Base-by-base conservation (phyloP, 768 basidiomycete species). In the Calocera viscosa region DNA sequence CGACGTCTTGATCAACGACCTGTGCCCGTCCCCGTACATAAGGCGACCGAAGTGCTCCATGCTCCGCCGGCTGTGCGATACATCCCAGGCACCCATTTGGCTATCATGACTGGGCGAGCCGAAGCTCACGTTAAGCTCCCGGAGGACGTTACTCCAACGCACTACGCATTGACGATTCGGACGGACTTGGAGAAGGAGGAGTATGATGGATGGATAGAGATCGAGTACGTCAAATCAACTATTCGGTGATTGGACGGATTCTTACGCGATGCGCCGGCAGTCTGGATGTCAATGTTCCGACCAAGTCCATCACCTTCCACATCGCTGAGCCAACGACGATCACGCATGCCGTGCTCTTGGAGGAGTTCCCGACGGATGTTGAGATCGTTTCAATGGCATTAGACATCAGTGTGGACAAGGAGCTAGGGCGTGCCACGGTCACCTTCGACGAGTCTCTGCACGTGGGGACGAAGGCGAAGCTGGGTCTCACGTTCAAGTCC, bases 141-240 rank as follows among this genome's bases (percentile, higher is more conserved):
- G 16, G 67, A 67, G 32, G 65, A 65, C 26, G 65, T 72, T 64
- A 64, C 53, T 33, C 71, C 72, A 16, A 72, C 75, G 67, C 75
- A 76, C 71, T 78, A 78, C 67, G 76, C 76, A 43, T 70, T 78
- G 35, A 73, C 72, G 2, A 71, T 78, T 72, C 75, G 76, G 70
- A 78, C 78, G 64, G 90, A 97, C 77, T 83, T 97, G 65, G 82
- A 87, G 66, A 81, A 80, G 22, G 80, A 85, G 67, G 82, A 77
- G 10, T 97, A 93, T 74, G 79, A 84, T 43, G 95, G 95, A 49
- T 80, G 86, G 40, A 89, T 88, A 63, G 84, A 84, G 70, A 84
- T 90, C 72, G 80, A 82, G 90, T 84, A 68, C 65, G 84, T 77
- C 28, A 39, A 41, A 33, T 24, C 33, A 30, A 39, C 22, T 33